Evolutionary conservation across 768 basidiomycete genomes (phyloP).

Genomic region (Boletus tylopilopsis): DNA sequence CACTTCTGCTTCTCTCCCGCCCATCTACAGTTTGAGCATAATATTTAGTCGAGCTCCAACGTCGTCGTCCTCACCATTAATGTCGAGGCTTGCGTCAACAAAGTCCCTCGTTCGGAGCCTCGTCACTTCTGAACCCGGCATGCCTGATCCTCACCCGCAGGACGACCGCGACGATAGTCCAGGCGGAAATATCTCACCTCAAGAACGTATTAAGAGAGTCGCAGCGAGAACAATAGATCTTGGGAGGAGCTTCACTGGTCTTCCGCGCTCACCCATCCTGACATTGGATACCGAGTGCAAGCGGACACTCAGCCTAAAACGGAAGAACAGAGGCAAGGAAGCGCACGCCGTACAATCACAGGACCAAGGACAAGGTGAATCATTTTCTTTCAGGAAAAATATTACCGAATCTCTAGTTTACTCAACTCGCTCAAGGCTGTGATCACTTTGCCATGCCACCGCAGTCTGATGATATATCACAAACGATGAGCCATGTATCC

Average conservation of each 20-base stretch:
- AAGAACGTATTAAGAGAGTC: conserved; percentile 51
- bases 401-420: conserved; percentile 1
- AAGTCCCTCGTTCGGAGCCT: conserved; percentile 20
- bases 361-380: conserved; percentile 31
- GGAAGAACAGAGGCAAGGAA: conserved; percentile 48
- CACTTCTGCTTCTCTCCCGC: not conserved
- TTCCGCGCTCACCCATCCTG: conserved; percentile 28
- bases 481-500: conserved; percentile 1
- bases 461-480: conserved; percentile 16
- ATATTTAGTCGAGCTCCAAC: conserved; percentile 2
- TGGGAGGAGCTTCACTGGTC: conserved; percentile 52
- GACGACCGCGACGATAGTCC: conserved; percentile 29
- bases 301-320: conserved; percentile 54
- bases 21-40: no score
- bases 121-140: conserved; percentile 27
- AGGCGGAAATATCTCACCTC: conserved; percentile 27
- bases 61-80: conserved; percentile 7
- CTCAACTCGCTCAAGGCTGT: conserved; percentile 12
- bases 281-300: conserved; percentile 38
- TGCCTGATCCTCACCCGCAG: conserved; percentile 29
- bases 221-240: conserved; percentile 62
- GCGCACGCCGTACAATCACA: conserved; percentile 10
- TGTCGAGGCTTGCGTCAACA: conserved; percentile 26
- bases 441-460: conserved; percentile 17
- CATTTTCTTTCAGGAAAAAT: conserved; percentile 28